These are phyloP conservation scores for Apiotrichum domesticum DNA, from an alignment of 1,284 basidiomycete genomes.

Conservation along the genomic window DNA sequence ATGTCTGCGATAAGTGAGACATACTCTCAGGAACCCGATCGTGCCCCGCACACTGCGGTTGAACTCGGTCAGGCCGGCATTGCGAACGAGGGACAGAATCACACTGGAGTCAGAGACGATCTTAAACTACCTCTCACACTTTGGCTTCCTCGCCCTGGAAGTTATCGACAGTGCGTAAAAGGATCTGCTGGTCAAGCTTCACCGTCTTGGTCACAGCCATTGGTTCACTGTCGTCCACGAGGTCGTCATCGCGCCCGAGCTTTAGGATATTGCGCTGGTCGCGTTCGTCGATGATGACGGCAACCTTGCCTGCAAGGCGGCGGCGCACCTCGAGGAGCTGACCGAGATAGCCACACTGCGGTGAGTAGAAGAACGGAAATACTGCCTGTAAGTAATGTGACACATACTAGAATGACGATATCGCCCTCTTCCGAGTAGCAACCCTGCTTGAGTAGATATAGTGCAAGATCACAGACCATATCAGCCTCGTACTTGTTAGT, in stretches of 20 bases:
- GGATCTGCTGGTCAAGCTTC: constrained; percentile 49
- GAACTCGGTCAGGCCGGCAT: constrained; percentile 21
- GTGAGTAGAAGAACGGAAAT: too few species aligned
- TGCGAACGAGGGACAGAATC: constrained; percentile 63
- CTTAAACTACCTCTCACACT: constrained; percentile 38
- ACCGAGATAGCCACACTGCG: constrained; percentile 38
- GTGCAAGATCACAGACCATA: constrained; percentile 64
- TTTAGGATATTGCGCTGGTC: constrained; percentile 56
- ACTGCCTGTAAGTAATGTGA: too few species aligned
- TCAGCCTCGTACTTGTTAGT: constrained; percentile 63
- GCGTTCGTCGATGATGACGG: constrained; percentile 62
- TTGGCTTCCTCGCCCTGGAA: constrained; percentile 55
- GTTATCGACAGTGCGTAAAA: constrained; percentile 66
- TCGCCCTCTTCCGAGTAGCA: constrained; percentile 58
- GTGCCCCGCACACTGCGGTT: constrained; percentile 22
- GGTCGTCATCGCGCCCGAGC: background rate
- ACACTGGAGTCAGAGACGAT: constrained; percentile 30
- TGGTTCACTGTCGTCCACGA: too few species aligned
- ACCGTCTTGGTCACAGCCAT: too few species aligned
- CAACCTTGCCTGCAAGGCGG: constrained; percentile 52
- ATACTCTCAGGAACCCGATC: constrained; percentile 67
- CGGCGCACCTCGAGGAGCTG: constrained; percentile 59
- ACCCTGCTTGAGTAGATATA: constrained; percentile 59
- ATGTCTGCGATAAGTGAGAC: background rate
- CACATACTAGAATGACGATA: constrained; percentile 57